phyloP scores from a whole-genome alignment of 164 flowering plant genomes.

The Umbilicus rupestris region DNA sequence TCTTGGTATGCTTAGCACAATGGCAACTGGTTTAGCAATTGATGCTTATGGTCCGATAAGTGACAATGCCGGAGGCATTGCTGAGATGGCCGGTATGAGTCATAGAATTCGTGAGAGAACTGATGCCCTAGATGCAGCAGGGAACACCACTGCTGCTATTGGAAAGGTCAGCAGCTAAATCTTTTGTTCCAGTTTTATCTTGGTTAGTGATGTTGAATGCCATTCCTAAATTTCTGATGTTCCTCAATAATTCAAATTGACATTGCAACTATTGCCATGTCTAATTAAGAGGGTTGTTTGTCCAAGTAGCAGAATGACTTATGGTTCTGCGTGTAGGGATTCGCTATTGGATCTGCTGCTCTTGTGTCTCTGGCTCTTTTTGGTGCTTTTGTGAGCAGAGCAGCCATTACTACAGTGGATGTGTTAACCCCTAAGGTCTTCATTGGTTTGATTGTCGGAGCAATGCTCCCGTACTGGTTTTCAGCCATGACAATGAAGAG shows the following conservation, averaged over 20 bases:
- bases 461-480: constrained; percentile 51
- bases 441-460: constrained; percentile 41
- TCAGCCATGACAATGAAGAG: constrained; percentile 58
- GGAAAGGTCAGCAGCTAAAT: constrained; percentile 28
- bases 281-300: background rate
- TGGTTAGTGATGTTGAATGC: background rate
- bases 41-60: constrained; percentile 51
- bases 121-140: constrained; percentile 48
- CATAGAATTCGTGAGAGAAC: constrained; percentile 38
- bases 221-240: background rate
- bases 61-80: constrained; percentile 52
- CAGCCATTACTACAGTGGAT: constrained; percentile 29
- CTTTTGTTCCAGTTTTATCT: background rate
- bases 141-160: constrained; percentile 51
- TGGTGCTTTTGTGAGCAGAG: constrained; percentile 43
- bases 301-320: background rate
- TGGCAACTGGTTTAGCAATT: constrained; percentile 41
- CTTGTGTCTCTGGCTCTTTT: constrained; percentile 41
- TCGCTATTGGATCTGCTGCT: constrained; percentile 49
- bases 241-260: background rate
- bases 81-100: constrained; percentile 55
- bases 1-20: constrained; percentile 48
- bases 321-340: constrained; percentile 20
- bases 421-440: constrained; percentile 41
- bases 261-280: background rate